phyloP scores from a whole-genome alignment of 2,329 filamentous ascomycete species.

The Alternaria sp. region DNA sequence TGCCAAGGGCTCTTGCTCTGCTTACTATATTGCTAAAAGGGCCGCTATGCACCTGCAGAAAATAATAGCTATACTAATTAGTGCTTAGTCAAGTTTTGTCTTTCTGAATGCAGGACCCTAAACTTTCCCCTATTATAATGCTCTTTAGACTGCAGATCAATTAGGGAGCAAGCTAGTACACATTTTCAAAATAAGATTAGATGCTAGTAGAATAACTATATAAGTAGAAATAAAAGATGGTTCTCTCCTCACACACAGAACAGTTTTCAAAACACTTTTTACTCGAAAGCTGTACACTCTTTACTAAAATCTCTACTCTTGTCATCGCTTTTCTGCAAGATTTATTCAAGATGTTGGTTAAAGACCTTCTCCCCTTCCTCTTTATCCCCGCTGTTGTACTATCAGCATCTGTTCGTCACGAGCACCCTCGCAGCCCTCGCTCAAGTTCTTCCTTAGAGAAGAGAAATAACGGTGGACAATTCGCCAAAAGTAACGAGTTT shows the following conservation, averaged over 20 bases:
- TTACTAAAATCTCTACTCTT: neutral
- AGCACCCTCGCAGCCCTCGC: constrained; percentile 16
- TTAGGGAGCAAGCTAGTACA: neutral
- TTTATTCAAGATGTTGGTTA: constrained; percentile 8
- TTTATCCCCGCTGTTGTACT: constrained; percentile 32
- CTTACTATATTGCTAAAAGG: too few relatives aligned
- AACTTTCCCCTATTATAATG: neutral
- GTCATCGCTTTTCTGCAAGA: neutral
- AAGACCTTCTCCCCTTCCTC: constrained; percentile 4
- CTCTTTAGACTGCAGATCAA: neutral
- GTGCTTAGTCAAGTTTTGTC: neutral
- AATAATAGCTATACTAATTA: too few relatives aligned
- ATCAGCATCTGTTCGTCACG: constrained; percentile 37
- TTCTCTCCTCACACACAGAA: neutral
- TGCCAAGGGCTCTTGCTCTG: too few relatives aligned
- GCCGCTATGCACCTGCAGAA: too few relatives aligned
- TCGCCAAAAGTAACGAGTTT: constrained; percentile 37
- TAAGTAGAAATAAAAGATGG: constrained; percentile 4
- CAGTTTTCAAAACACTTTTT: neutral
- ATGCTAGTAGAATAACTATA: neutral
- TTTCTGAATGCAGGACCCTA: constrained; percentile 2
- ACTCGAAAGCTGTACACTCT: neutral
- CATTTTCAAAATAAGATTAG: neutral
- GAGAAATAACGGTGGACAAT: constrained; percentile 37
- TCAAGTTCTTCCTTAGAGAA: constrained; percentile 5